A percentile compares a stretch with the other conserved stretches of the same genome.
Conservation (phyloP, 2,329 filamentous ascomycete species). For the Nemania bipapillata region DNA sequence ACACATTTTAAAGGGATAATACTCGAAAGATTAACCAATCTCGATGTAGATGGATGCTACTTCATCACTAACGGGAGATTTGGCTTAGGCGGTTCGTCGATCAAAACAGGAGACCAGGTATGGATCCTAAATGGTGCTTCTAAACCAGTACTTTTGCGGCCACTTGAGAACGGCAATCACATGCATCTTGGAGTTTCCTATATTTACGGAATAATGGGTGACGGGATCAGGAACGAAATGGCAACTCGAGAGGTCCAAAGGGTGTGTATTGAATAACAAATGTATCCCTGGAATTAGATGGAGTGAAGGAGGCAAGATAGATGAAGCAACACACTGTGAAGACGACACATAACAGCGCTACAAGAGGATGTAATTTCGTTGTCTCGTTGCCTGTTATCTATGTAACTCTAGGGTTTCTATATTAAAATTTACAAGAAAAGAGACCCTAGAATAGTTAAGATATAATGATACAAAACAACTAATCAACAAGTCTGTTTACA, state of each 20-base stretch:
- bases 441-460: too few relatives aligned
- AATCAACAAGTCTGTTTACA: too few relatives aligned
- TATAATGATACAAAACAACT: too few relatives aligned
- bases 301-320: too few relatives aligned
- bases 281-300: background rate
- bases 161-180: conserved; percentile 1
- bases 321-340: too few relatives aligned
- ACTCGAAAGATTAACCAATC: background rate
- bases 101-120: background rate
- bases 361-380: too few relatives aligned
- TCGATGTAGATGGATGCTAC: background rate
- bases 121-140: background rate
- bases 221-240: background rate
- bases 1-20: background rate
- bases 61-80: background rate
- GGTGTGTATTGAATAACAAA: background rate
- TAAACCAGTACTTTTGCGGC: background rate
- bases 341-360: too few relatives aligned
- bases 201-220: background rate
- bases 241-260: background rate
- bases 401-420: too few relatives aligned
- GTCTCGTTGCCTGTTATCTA: too few relatives aligned
- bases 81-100: background rate
- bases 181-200: background rate
- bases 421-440: too few relatives aligned